These are phyloP conservation scores for Malbranchea zuffiana DNA, from an alignment of 2,329 filamentous ascomycete genomes.

Conservation along the genomic window DNA sequence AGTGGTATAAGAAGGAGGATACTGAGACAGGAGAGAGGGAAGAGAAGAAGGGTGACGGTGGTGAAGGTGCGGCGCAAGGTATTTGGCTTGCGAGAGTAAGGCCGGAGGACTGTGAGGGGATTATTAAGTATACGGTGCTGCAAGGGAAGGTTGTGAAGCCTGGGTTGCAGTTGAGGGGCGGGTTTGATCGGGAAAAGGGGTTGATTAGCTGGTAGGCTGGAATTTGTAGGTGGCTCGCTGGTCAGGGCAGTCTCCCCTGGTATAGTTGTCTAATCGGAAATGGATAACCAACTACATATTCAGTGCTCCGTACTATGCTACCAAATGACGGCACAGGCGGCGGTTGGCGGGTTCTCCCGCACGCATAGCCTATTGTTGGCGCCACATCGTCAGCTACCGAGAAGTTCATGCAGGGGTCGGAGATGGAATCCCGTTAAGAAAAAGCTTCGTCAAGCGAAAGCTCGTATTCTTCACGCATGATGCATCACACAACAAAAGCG, in stretches of 20 bases:
- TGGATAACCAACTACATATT: too few species aligned
- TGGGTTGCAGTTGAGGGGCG: conserved; percentile 70
- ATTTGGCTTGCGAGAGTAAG: conserved; percentile 81
- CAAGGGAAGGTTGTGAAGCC: conserved; percentile 94
- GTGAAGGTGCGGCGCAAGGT: conserved; percentile 63
- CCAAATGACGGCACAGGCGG: too few species aligned
- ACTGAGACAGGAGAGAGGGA: conserved; percentile 25
- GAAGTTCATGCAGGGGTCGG: too few species aligned
- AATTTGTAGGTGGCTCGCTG: neutral
- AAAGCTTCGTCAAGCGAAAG: too few species aligned
- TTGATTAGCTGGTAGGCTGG: conserved; percentile 70
- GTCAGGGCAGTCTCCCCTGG: neutral
- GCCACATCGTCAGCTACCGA: too few species aligned
- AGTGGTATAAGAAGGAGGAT: conserved; percentile 23
- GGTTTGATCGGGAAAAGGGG: conserved; percentile 74
- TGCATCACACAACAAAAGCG: too few species aligned
- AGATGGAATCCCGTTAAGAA: too few species aligned
- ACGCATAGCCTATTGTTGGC: too few species aligned
- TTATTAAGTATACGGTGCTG: conserved; percentile 77
- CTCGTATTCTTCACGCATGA: too few species aligned
- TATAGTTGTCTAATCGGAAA: neutral
- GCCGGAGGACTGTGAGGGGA: conserved; percentile 86
- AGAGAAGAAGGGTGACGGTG: neutral
- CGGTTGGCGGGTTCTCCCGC: too few species aligned
- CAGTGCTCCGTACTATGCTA: too few species aligned